Conservation (phyloP, 257 asterid genomes). For the Gynochthodes officinalis region DNA sequence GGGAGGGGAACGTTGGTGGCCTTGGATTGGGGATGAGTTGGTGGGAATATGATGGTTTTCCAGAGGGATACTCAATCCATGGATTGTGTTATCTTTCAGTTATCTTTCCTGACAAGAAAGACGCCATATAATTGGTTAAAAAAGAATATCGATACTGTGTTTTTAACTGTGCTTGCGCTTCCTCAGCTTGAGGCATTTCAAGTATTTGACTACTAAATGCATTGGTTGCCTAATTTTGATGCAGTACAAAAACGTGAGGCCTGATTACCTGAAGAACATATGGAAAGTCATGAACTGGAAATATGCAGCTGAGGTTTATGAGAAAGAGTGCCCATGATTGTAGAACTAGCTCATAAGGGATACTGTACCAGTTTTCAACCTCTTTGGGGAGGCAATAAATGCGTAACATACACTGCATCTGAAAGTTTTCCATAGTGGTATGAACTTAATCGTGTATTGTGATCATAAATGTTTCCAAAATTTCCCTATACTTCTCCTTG, state of each 20-base stretch:
- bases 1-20: neutral
- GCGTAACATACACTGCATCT: neutral
- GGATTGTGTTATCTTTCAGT: neutral
- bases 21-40: neutral
- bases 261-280: conserved; percentile 71
- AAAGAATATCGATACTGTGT: too few species aligned
- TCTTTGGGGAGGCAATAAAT: neutral
- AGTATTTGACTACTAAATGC: neutral
- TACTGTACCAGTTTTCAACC: neutral
- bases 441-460: neutral
- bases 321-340: conserved; percentile 40
- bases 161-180: neutral
- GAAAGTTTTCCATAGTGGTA: neutral
- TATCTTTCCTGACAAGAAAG: too few species aligned
- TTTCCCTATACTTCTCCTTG: neutral
- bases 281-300: conserved; percentile 86
- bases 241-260: conserved; percentile 89
- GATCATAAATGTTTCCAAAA: neutral
- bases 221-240: conserved; percentile 16
- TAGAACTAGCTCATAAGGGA: neutral
- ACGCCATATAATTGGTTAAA: too few species aligned
- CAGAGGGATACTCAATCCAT: neutral
- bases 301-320: conserved; percentile 60
- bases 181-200: conserved; percentile 5
- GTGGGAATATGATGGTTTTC: neutral